Evolutionary conservation across 208 protist genomes (phyloP), one percentile per base, ranked within the genome.

Genomic region (Leishmania tarentolae): DNA sequence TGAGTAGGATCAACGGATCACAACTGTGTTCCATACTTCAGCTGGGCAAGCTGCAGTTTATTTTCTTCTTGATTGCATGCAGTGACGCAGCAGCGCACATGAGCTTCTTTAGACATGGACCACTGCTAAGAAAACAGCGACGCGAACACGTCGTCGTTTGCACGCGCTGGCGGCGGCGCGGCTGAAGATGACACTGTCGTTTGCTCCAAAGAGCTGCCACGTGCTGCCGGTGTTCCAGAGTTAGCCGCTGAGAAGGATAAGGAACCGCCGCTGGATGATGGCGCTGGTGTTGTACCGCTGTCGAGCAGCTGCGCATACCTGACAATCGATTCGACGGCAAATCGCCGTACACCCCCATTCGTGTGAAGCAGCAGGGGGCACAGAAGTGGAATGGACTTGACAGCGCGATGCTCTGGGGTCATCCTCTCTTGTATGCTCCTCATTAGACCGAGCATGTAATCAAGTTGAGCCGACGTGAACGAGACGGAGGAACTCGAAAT

Each of bases 301-400:
- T 24, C 65, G 47, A 84, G 83, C 24, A 28, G 2, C 66, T 87
- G 76, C 31, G 81, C 72, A 74, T 82, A 80, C 47, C 28, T 53
- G 37, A 82, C 84, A 59, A 88, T 86, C 44, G 72, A 72, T 2
- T 56, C 40, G 4, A 81, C 85, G 47, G 82, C 85, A 56, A 89
- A 92, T 57, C 66, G 53, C 15, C 84, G 84, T 21, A 92, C 75
- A 0, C 84, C 52, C 1, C 15, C 28, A 65, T 82, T 80, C 3
- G 42, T 21, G 76, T 87, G 85, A 24, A 92, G 75, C 31, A 92
- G 78, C 69, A 94, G 81, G 1, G 83, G 85, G 17, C 83, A 80
- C 31, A 94, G 78, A 37, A 90, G 81, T 57, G 91, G 88, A 31
- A 92, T 91, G 1, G 87, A 86, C 24, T 72, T 76, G 1, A 76